phyloP scores from a whole-genome alignment of 2,329 filamentous ascomycete genomes.

The Golovinomyces cichoracearum region DNA sequence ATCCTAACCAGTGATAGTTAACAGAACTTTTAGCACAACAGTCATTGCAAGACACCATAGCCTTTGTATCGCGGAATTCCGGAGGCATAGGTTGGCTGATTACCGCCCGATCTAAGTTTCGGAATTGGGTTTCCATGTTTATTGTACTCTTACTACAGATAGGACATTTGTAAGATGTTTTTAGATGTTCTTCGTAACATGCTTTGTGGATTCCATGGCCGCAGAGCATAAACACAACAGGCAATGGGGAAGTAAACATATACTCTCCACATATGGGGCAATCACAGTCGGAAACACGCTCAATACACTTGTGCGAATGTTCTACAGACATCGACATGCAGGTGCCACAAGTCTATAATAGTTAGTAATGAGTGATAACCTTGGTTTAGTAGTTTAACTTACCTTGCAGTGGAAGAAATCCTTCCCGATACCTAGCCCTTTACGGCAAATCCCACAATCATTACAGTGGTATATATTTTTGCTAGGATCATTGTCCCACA shows the following conservation, averaged over 20 bases:
- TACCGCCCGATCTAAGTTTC: slow-evolving; percentile 70
- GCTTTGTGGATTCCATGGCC: slow-evolving; percentile 84
- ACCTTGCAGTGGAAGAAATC: slow-evolving; percentile 98
- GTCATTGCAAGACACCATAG: slow-evolving; percentile 79
- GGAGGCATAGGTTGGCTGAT: slow-evolving; percentile 73
- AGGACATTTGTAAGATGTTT: slow-evolving; percentile 78
- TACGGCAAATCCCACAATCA: slow-evolving; percentile 85
- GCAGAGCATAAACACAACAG: slow-evolving; percentile 82
- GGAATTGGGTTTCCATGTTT: slow-evolving; percentile 92
- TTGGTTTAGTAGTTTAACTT: slow-evolving; percentile 11
- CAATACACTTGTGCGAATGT: slow-evolving; percentile 73
- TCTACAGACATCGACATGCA: slow-evolving; percentile 79
- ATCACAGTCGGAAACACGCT: slow-evolving; percentile 78
- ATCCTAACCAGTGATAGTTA: slow-evolving; percentile 76
- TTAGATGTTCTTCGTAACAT: slow-evolving; percentile 73
- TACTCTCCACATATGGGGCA: slow-evolving; percentile 94
- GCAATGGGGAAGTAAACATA: slow-evolving; percentile 71
- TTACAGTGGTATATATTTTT: slow-evolving; percentile 91
- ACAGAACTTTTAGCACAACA: slow-evolving; percentile 71
- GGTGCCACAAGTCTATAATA: slow-evolving; percentile 54
- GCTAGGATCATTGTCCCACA: slow-evolving; percentile 81
- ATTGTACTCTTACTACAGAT: slow-evolving; percentile 91
- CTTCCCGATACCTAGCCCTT: slow-evolving; percentile 74
- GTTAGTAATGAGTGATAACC: slow-evolving; percentile 1
- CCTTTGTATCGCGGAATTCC: slow-evolving; percentile 54